Evolutionary conservation across 352 stramenopile genomes (phyloP).

Genomic region (Globisporangium carolinianum): DNA sequence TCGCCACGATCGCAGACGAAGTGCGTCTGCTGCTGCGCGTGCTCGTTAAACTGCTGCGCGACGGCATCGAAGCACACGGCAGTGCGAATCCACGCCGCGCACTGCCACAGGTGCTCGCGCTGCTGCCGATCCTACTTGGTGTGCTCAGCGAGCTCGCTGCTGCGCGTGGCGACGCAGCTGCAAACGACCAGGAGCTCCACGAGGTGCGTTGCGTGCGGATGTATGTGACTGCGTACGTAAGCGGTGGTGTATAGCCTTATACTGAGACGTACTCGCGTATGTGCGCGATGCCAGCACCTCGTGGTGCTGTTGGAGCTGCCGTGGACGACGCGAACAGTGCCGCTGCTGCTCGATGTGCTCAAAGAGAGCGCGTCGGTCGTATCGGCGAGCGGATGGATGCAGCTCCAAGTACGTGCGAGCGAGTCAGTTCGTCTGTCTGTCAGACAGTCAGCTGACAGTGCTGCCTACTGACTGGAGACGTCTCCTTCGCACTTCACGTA

Average conservation of each 20-base stretch:
- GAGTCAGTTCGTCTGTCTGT: not conserved
- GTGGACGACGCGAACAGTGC: conserved; percentile 44
- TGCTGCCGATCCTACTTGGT: conserved; percentile 48
- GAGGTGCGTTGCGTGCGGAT: conserved; percentile 16
- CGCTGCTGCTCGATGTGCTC: conserved; percentile 52
- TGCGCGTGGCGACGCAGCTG: not conserved
- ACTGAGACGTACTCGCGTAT: no score
- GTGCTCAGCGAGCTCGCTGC: conserved; percentile 28
- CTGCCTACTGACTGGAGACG: not conserved
- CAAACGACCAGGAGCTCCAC: conserved; percentile 11
- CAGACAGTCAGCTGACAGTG: not conserved
- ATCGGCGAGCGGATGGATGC: conserved; percentile 33
- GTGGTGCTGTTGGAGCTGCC: conserved; percentile 58
- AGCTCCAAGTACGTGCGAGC: conserved; percentile 33
- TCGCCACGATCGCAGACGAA: conserved; percentile 34
- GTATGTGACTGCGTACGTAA: not conserved
- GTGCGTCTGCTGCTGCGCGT: conserved; percentile 46
- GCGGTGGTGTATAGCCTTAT: no score
- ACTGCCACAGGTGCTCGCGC: conserved; percentile 52
- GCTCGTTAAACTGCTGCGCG: conserved; percentile 42
- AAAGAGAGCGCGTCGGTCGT: conserved; percentile 42
- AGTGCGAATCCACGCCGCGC: conserved; percentile 20
- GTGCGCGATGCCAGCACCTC: conserved; percentile 24
- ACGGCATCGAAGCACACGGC: conserved; percentile 25
- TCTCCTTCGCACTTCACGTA: not conserved